These are phyloP conservation scores for Talaromyces albobiverticillius DNA, from an alignment of 2,329 filamentous ascomycete species.

Conservation along the genomic window DNA sequence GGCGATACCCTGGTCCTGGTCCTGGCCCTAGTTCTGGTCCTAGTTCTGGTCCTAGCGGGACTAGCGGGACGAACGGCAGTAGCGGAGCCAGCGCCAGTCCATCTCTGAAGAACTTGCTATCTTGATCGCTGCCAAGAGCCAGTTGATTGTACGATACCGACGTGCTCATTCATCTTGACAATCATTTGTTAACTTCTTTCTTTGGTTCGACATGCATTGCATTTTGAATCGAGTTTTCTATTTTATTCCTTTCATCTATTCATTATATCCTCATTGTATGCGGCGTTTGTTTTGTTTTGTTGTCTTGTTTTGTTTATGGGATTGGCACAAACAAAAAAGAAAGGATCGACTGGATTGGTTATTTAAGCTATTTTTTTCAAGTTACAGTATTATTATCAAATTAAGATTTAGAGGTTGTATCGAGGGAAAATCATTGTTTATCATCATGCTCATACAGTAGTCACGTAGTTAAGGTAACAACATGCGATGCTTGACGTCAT, in stretches of 20 bases:
- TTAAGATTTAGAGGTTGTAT: no score
- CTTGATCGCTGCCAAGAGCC: conserved; percentile 29
- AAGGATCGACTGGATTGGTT: no score
- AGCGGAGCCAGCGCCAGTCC: conserved; percentile 73
- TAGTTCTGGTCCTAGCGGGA: conserved; percentile 8
- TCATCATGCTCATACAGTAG: no score
- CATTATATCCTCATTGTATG: conserved; percentile 5
- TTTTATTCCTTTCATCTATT: neutral
- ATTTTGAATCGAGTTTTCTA: neutral
- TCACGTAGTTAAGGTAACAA: no score
- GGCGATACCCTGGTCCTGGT: conserved; percentile 27
- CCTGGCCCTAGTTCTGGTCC: neutral
- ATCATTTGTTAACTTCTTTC: neutral
- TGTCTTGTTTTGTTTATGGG: no score
- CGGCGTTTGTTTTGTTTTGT: neutral
- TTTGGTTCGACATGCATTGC: neutral
- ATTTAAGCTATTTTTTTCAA: no score
- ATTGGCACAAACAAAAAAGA: no score
- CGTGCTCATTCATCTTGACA: no score
- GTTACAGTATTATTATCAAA: no score
- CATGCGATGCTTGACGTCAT: no score
- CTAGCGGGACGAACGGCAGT: conserved; percentile 16
- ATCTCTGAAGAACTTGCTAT: conserved; percentile 70
- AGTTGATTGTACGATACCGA: conserved; percentile 8
- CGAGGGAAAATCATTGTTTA: no score